A percentile compares a stretch with the other conserved stretches of the same genome.
These are phyloP conservation scores for Dactylorhiza incarnata DNA, from an alignment of 106 monocot genomes.

Conservation along the genomic window DNA sequence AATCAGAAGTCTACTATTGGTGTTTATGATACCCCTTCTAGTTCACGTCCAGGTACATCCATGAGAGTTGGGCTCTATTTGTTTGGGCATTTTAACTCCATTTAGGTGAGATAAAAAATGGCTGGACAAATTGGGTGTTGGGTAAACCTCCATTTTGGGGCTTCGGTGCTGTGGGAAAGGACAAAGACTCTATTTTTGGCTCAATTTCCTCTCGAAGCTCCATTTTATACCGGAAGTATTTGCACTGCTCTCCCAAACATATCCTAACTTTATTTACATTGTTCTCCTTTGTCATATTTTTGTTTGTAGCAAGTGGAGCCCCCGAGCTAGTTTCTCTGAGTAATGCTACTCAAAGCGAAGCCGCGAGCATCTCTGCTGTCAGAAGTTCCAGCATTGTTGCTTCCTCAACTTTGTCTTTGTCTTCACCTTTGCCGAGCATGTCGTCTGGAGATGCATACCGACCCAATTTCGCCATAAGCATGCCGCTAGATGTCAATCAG, in stretches of 20 bases:
- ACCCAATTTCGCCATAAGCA: conserved; percentile 30
- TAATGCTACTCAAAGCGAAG: conserved; percentile 41
- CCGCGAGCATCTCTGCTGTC: conserved; percentile 12
- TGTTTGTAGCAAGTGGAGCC: not conserved
- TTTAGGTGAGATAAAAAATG: too few species aligned
- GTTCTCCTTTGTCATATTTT: not conserved
- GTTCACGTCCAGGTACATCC: conserved; percentile 3
- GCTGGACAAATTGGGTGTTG: too few species aligned
- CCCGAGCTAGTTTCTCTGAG: conserved; percentile 27
- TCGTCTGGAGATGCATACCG: conserved; percentile 22
- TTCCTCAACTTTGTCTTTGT: conserved; percentile 29
- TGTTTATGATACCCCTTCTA: conserved; percentile 19
- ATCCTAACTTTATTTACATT: too few species aligned
- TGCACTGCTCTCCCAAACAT: too few species aligned
- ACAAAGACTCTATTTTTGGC: not conserved
- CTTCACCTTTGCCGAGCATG: conserved; percentile 40
- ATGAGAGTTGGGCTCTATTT: too few species aligned
- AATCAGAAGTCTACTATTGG: conserved; percentile 50
- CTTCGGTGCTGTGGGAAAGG: too few species aligned
- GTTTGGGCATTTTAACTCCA: too few species aligned
- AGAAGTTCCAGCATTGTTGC: conserved; percentile 28
- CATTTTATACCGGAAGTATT: too few species aligned
- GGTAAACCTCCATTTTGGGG: too few species aligned
- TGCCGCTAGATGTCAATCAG: conserved; percentile 40
- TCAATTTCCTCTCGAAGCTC: too few species aligned